Percentiles rank a stretch among this genome's conserved stretches.
Evolutionary conservation across 2,329 filamentous ascomycete species (phyloP).

Genomic region (Paramyrothecium sp.): DNA sequence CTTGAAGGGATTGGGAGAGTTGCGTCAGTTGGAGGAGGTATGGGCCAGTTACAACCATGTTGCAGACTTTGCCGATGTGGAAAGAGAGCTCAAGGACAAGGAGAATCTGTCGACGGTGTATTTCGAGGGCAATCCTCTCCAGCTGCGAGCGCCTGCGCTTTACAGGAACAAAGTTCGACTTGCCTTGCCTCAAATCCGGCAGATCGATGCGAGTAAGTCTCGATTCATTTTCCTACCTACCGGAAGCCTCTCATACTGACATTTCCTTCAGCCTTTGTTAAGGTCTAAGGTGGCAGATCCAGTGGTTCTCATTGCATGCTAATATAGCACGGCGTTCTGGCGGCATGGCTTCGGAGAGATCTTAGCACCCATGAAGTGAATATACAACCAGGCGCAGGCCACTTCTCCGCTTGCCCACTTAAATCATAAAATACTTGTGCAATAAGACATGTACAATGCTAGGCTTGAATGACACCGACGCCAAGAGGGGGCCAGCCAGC

Average conservation of each 20-base stretch:
- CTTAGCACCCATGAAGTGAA: background rate
- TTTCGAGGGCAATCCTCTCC: constrained; percentile 91
- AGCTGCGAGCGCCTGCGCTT: constrained; percentile 73
- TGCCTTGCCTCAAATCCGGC: constrained; percentile 80
- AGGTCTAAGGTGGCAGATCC: constrained; percentile 13
- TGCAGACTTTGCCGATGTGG: constrained; percentile 76
- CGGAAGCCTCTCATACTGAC: constrained; percentile 1
- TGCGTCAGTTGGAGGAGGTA: constrained; percentile 78
- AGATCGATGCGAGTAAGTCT: constrained; percentile 95
- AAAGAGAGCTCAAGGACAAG: constrained; percentile 76
- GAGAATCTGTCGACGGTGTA: constrained; percentile 84
- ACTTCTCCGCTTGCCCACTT: background rate
- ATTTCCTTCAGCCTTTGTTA: constrained; percentile 26
- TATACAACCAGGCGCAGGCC: background rate
- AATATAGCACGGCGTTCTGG: constrained; percentile 5
- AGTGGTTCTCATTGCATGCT: constrained; percentile 3
- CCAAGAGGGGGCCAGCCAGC: no score
- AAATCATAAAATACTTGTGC: constrained; percentile 1
- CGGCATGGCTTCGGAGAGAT: background rate
- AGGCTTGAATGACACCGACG: no score
- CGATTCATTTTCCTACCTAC: background rate
- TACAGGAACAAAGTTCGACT: constrained; percentile 93
- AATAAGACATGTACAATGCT: no score
- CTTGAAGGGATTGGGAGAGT: constrained; percentile 67
- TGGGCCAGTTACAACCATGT: constrained; percentile 93